A percentile compares a stretch with the other conserved stretches of the same genome.
Conservation (phyloP, 2,329 filamentous ascomycete genomes). For the Aspergillus pseudoviridinutans region DNA sequence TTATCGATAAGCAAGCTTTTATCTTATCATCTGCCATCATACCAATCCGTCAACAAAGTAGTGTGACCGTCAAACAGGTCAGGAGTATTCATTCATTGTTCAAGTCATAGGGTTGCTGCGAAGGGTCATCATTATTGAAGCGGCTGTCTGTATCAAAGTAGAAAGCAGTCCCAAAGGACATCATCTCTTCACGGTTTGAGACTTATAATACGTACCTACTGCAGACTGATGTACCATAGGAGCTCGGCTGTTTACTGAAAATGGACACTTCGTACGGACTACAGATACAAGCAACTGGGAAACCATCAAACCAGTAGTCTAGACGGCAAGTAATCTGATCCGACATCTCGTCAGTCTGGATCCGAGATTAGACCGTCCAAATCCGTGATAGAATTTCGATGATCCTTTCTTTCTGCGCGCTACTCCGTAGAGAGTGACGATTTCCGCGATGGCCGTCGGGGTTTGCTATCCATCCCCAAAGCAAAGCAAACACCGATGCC, state of each 20-base stretch:
- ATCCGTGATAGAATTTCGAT: not conserved
- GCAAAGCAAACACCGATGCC: not conserved
- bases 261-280: not conserved
- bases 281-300: not conserved
- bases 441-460: not conserved
- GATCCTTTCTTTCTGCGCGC: not conserved
- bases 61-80: not conserved
- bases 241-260: not conserved
- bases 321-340: too few relatives aligned
- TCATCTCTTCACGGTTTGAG: not conserved
- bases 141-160: not conserved
- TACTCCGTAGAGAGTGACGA: not conserved
- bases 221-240: not conserved
- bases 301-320: not conserved
- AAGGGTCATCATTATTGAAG: too few relatives aligned
- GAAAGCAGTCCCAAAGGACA: not conserved
- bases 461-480: not conserved
- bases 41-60: not conserved
- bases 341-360: not conserved
- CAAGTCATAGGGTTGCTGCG: not conserved
- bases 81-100: not conserved
- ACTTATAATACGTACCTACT: too few relatives aligned
- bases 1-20: conserved; percentile 11
- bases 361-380: not conserved
- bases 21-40: conserved; percentile 5